Base-by-base conservation (phyloP, 164 flowering plant genomes). In the Aristolochia contorta region DNA sequence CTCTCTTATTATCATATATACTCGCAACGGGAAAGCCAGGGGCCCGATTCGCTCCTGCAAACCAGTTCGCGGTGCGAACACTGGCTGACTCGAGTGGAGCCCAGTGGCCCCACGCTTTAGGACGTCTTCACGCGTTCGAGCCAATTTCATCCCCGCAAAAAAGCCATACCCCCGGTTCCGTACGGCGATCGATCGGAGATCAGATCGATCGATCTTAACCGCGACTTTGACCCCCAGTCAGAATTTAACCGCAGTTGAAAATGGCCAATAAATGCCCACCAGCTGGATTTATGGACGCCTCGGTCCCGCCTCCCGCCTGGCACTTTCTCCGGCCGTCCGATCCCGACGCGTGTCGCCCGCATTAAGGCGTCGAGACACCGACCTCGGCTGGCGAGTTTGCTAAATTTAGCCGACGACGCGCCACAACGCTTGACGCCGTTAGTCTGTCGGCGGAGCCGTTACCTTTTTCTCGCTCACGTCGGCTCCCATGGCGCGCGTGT, bases 391-490 rank as follows among this genome's bases (percentile, higher is more conserved):
- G 67, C 61, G 67, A 57, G 47, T 27, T 49, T 47, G 32, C 53
- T 19, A 37, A 4, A 7, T 37, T 37, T 7, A 37, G 12, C 43
- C 12, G 43, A 7, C 43, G 53, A 16, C 12, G 23, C 6, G 47
- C 30, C 30, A 30, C 47, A 18, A 9, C 2, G 5, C 19, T 16
- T 10, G 24, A 22, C 21, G 8, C 47, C 60, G 47, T 65, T 37
- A 58, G 48, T 15, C 47, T 65, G 67, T 58, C 61, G 67, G 67
- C 43, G 33, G 51, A 45, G 43, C 61, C 49, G 67, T 65, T 65
- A 49, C 30, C 30, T 27, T 20, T 6, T 37, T 37, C 4, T 7
- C 9, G 43, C 43, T 37, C 3, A 37, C 43, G 21, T 4, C 8
- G n/a, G 3, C 16, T 7, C 24, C 41, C 54, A 55, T 27, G 47